These are phyloP conservation scores for Bacidia gigantensis DNA, from an alignment of 495 filamentous ascomycete genomes.

Conservation along the genomic window DNA sequence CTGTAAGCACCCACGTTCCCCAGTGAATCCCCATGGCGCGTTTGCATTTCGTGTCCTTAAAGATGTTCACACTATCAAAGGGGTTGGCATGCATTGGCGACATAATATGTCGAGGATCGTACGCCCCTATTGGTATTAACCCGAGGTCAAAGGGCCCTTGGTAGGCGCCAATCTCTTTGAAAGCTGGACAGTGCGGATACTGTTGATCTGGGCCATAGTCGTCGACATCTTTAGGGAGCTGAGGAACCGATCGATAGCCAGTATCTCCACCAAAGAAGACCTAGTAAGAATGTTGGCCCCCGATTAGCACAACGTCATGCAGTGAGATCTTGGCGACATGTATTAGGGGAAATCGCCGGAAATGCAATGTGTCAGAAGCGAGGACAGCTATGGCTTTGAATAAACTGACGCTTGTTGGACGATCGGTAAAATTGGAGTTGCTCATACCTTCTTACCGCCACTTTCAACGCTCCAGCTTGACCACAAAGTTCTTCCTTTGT, in stretches of 20 bases:
- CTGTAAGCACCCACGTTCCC: slow-evolving; percentile 68
- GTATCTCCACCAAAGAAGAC: slow-evolving; percentile 69
- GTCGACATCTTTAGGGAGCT: slow-evolving; percentile 47
- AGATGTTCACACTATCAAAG: slow-evolving; percentile 80
- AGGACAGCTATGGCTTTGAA: too few species aligned
- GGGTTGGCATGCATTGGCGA: slow-evolving; percentile 80
- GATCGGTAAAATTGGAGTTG: background rate
- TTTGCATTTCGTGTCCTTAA: slow-evolving; percentile 72
- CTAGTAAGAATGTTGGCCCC: too few species aligned
- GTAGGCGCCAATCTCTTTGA: slow-evolving; percentile 68
- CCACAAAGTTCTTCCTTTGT: slow-evolving; percentile 70
- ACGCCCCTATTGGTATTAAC: slow-evolving; percentile 89
- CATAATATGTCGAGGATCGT: slow-evolving; percentile 62
- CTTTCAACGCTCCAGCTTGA: slow-evolving; percentile 65
- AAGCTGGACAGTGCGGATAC: slow-evolving; percentile 70
- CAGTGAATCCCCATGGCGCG: slow-evolving; percentile 84
- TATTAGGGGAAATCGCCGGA: too few species aligned
- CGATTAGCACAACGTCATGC: too few species aligned
- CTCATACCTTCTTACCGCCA: background rate
- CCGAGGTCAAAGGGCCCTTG: slow-evolving; percentile 87
- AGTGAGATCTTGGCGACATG: too few species aligned
- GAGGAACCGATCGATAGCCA: slow-evolving; percentile 74
- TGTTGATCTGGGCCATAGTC: slow-evolving; percentile 58
- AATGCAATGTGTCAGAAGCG: too few species aligned
- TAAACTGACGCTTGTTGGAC: background rate